These are phyloP conservation scores for Hypoxylon crocopeplum DNA, from an alignment of 495 filamentous ascomycete species.

Conservation along the genomic window DNA sequence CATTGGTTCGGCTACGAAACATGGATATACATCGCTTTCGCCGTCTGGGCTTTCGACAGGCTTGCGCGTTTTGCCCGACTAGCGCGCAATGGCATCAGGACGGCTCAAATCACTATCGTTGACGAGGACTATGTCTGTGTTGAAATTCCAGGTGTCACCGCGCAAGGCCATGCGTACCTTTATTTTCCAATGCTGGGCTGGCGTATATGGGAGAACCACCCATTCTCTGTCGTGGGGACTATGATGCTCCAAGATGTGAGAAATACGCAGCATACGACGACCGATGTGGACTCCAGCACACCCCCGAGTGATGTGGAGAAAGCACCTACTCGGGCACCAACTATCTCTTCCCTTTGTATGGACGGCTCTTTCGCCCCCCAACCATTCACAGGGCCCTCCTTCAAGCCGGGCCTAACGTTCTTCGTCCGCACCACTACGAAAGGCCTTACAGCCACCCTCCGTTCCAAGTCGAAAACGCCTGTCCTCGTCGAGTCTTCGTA, in stretches of 20 bases:
- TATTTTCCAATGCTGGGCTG: conserved; percentile 52
- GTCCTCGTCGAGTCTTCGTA: conserved; percentile 35
- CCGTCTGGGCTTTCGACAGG: conserved; percentile 50
- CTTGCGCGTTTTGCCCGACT: conserved; percentile 42
- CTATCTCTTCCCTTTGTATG: neutral
- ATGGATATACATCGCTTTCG: conserved; percentile 49
- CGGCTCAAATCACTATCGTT: conserved; percentile 42
- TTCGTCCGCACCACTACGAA: conserved; percentile 16
- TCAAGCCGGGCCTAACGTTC: conserved; percentile 27
- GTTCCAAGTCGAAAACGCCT: neutral
- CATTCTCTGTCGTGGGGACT: conserved; percentile 46
- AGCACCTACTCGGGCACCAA: neutral
- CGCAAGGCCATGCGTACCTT: conserved; percentile 43
- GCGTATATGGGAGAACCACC: conserved; percentile 56
- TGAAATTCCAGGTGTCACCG: conserved; percentile 42
- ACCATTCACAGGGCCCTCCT: neutral
- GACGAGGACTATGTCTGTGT: conserved; percentile 48
- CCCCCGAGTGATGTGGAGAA: conserved; percentile 1
- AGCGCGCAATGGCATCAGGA: conserved; percentile 37
- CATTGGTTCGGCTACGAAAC: conserved; percentile 48
- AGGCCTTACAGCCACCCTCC: conserved; percentile 12
- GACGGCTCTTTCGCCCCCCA: neutral
- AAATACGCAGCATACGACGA: neutral
- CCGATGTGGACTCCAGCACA: neutral
- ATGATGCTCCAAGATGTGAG: conserved; percentile 6